These are phyloP conservation scores for Mycena olivaceomarginata DNA, from an alignment of 768 basidiomycete genomes.

Conservation along the genomic window DNA sequence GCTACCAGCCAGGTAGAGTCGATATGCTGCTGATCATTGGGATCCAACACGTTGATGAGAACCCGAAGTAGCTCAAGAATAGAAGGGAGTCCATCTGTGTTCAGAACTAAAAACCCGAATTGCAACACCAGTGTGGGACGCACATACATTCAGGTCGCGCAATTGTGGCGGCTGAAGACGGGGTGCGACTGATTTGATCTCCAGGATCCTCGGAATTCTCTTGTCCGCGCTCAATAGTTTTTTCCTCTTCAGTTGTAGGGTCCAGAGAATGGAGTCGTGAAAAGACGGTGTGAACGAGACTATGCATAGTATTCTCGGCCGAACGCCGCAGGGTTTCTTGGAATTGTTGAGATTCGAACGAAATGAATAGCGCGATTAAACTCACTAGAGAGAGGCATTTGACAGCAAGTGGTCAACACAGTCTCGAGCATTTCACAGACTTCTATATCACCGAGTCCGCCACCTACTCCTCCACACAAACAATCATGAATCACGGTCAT, in stretches of 20 bases:
- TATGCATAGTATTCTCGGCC: slow-evolving; percentile 93
- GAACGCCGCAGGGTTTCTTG: slow-evolving; percentile 91
- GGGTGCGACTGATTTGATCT: slow-evolving; percentile 47
- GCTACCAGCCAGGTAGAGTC: slow-evolving; percentile 96
- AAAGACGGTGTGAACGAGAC: slow-evolving; percentile 90
- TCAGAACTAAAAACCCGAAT: slow-evolving; percentile 36
- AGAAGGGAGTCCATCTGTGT: slow-evolving; percentile 91
- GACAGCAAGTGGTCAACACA: slow-evolving; percentile 97
- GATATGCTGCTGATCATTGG: slow-evolving; percentile 95
- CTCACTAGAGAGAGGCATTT: slow-evolving; percentile 96
- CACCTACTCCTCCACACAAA: slow-evolving; percentile 81
- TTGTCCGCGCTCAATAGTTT: slow-evolving; percentile 72
- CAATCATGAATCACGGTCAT: slow-evolving; percentile 92
- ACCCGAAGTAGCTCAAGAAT: slow-evolving; percentile 95
- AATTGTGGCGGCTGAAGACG: slow-evolving; percentile 49
- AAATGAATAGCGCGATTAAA: slow-evolving; percentile 26
- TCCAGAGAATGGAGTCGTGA: slow-evolving; percentile 80
- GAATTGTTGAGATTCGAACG: neutral
- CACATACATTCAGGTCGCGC: slow-evolving; percentile 66
- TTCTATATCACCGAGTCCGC: slow-evolving; percentile 91
- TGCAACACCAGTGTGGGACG: slow-evolving; percentile 27
- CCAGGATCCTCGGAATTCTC: slow-evolving; percentile 31
- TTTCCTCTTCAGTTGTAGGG: slow-evolving; percentile 79
- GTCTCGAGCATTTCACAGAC: slow-evolving; percentile 99
- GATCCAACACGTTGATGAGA: slow-evolving; percentile 95